Evolutionary conservation across 169 alveolate species (phyloP), one percentile per base, ranked within the genome.

Genomic region (Plasmodium vivax): DNA sequence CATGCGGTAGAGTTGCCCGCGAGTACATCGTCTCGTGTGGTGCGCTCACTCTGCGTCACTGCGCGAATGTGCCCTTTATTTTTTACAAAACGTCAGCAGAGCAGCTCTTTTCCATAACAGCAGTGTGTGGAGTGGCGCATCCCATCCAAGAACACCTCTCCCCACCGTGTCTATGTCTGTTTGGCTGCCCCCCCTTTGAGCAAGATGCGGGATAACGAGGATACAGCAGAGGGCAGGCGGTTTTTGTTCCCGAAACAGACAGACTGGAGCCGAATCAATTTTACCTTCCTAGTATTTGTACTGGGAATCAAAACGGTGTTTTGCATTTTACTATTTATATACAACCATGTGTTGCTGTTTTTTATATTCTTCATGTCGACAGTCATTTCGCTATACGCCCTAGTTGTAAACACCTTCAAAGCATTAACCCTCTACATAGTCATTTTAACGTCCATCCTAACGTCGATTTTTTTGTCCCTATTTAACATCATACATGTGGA

Each of bases 241-340:
- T 32, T 77, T 77, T 34, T 58, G 34, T 75, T 51, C 77, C 27
- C 34, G 10, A 87, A 74, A 30, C 51, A 45, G 82, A 51, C 36
- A 27, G 68, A 87, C 62, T 87, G 93, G 93, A 19, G 71, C 3
- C 79, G 82, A 87, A 87, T 87, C 56, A 74, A 77, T 77, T 87
- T 87, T 79, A 87, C 85, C 80, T 87, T 87, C 62, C 82, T 87
- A 71, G 93, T 87, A 43, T 87, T 87, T 77, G 85, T 87, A 79
- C 68, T 87, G 27, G 93, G 93, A 8, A 87, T 87, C 43, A 87
- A 87, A 87, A 87, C 93, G 7, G 80, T 87, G 3, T 87, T 87
- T 75, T 87, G 93, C 71, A 87, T 77, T 54, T 45, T 87, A 51
- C 68, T 87, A 56, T 87, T 71, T 77, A 9, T 87, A n/a, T 77